A percentile compares a stretch with the other conserved stretches of the same genome.
phyloP scores from a whole-genome alignment of 306 rosid species.

The Vigna hirtella region DNA sequence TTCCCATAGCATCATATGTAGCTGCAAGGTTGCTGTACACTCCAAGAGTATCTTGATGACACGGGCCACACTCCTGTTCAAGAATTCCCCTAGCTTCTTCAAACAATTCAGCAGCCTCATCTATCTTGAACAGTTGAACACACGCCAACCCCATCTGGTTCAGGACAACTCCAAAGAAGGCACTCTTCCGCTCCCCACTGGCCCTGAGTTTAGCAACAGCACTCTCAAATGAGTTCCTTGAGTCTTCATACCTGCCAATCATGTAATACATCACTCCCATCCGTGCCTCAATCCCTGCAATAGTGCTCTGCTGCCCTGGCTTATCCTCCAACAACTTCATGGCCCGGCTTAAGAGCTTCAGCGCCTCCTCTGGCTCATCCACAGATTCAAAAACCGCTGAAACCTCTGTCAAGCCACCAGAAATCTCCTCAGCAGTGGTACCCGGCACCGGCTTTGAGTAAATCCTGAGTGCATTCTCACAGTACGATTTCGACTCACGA shows the following conservation, averaged over 20 bases:
- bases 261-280: constrained; percentile 97
- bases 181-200: constrained; percentile 95
- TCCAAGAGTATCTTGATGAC: constrained; percentile 99
- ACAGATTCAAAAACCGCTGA: constrained; percentile 96
- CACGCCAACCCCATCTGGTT: constrained; percentile 99
- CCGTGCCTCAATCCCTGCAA: constrained; percentile 96
- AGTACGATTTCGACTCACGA: constrained; percentile 92
- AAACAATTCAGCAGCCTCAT: constrained; percentile 94
- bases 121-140: constrained; percentile 96
- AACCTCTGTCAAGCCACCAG: constrained; percentile 89
- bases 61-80: constrained; percentile 92
- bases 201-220: constrained; percentile 86
- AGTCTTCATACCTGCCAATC: constrained; percentile 85
- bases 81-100: constrained; percentile 96
- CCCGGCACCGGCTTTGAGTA: constrained; percentile 97
- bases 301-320: constrained; percentile 96
- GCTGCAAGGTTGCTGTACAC: constrained; percentile 98
- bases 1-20: constrained; percentile 99
- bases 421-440: constrained; percentile 86
- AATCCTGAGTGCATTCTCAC: constrained; percentile 92
- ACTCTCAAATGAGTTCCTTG: constrained; percentile 84
- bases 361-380: constrained; percentile 93
- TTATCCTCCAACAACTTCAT: constrained; percentile 95
- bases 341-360: constrained; percentile 84
- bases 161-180: constrained; percentile 96